These are phyloP conservation scores for Austroboletus eburneus DNA, from an alignment of 768 basidiomycete genomes.

Conservation along the genomic window DNA sequence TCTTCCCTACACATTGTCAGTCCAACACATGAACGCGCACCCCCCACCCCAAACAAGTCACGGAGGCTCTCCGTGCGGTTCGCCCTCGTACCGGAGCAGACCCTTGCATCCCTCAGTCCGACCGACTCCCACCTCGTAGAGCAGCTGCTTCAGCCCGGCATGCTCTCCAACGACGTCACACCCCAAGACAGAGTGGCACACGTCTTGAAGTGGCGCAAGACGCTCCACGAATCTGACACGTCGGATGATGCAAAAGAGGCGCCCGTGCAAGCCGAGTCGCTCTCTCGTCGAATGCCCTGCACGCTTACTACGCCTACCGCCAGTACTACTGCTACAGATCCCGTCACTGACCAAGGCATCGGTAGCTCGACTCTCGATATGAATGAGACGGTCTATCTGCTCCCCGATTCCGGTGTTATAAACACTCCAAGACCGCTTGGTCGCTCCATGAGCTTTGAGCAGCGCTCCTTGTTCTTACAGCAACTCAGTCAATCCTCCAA, in stretches of 20 bases:
- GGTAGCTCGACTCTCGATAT: slow-evolving; percentile 19
- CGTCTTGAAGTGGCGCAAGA: slow-evolving; percentile 26
- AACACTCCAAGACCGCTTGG: slow-evolving; percentile 32
- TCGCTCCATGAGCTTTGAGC: slow-evolving; percentile 48
- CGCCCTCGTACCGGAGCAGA: slow-evolving; percentile 34
- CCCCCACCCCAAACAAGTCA: slow-evolving; percentile 5
- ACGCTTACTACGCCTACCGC: slow-evolving; percentile 49
- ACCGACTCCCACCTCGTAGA: slow-evolving; percentile 46
- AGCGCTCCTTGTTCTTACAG: slow-evolving; percentile 49
- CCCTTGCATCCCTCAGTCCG: slow-evolving; percentile 48
- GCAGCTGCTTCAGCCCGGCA: slow-evolving; percentile 42
- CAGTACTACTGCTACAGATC: slow-evolving; percentile 26
- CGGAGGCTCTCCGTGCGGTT: slow-evolving; percentile 29
- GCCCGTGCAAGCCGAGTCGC: slow-evolving; percentile 8
- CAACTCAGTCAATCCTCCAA: slow-evolving; percentile 36
- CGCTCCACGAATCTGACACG: slow-evolving; percentile 29
- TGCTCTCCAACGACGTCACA: slow-evolving; percentile 22
- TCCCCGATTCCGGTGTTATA: slow-evolving; percentile 11
- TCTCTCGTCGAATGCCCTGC: slow-evolving; percentile 51
- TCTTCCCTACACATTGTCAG: slow-evolving; percentile 43
- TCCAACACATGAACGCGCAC: slow-evolving; percentile 12
- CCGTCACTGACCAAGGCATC: slow-evolving; percentile 32
- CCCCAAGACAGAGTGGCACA: slow-evolving; percentile 29
- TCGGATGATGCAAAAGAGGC: slow-evolving; percentile 35
- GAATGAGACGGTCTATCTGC: slow-evolving; percentile 26